Evolutionary conservation across 306 rosid genomes (phyloP), one percentile per base, ranked within the genome.

Genomic region (Astragalus glycyphyllos): DNA sequence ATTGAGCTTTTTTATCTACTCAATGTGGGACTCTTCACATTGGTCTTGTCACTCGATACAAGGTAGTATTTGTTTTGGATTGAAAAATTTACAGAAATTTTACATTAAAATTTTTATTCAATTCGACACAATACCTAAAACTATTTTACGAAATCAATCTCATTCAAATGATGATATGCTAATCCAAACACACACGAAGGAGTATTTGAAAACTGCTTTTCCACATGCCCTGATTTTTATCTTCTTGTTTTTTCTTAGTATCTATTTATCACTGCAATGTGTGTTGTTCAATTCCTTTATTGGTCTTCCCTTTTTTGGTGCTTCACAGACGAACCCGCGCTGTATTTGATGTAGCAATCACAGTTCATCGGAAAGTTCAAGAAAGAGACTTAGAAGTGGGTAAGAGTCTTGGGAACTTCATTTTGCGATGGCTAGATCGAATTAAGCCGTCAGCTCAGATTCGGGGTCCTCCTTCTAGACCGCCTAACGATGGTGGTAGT

Each of bases 331-430:
- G 96, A 50, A 87, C 91, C 0, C 96, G 97, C 50, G 84, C 72
- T 14, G 68, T 80, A 23, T 91, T 94, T 87, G 92, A 86, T 64
- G 73, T 75, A 13, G 99, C 86, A 4, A 66, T 94, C 71, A 83
- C 48, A 56, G 90, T 86, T 70, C 96, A 94, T 82, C 67, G 69
- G 72, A 91, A 32, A 71, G 75, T 94, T 74, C 99, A 94, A 81
- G 82, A 87, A 57, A 86, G 97, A 75, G 97, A 94, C 73, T 76
- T 94, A 79, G 92, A 89, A 82, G 90, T 82, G 58, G 99, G 99
- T 53, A 81, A 95, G 58, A 94, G 76, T 77, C 65, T 94, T 34
- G 97, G 99, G 10, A 94, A 91, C 78, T 80, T 86, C 75, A 89
- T 91, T 65, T 76, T 89, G 55, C 83, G 97, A 29, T 82, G 80